A percentile compares a stretch with the other conserved stretches of the same genome.
phyloP scores from a whole-genome alignment of 1,139 yeast species.

The Casaregolazyma lundiana region DNA sequence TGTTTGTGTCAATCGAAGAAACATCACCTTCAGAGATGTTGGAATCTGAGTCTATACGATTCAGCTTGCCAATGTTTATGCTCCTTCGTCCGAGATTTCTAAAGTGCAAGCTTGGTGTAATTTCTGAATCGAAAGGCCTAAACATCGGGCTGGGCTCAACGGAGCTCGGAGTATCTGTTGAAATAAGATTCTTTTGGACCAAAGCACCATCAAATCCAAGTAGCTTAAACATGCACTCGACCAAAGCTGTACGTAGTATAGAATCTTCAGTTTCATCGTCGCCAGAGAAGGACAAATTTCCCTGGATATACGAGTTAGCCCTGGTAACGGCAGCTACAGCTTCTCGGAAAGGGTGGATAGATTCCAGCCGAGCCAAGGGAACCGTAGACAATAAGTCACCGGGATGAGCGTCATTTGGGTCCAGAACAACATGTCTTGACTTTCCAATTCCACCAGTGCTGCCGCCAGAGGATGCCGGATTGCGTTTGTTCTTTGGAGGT shows the following conservation, averaged over 20 bases:
- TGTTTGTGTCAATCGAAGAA: slow-evolving; percentile 4
- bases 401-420: slow-evolving; percentile 63
- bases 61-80: slow-evolving; percentile 15
- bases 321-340: neutral
- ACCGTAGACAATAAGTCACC: slow-evolving; percentile 84
- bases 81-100: slow-evolving; percentile 4
- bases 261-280: slow-evolving; percentile 77
- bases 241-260: slow-evolving; percentile 61
- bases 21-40: slow-evolving; percentile 2
- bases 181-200: slow-evolving; percentile 9
- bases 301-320: slow-evolving; percentile 2
- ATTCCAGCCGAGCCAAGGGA: slow-evolving; percentile 57
- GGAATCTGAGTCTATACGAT: slow-evolving; percentile 13
- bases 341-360: slow-evolving; percentile 8
- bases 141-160: slow-evolving; percentile 25
- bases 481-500: neutral
- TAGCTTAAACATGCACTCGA: slow-evolving; percentile 68
- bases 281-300: slow-evolving; percentile 42
- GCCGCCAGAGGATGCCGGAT: neutral
- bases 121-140: slow-evolving; percentile 15
- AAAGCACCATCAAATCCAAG: slow-evolving; percentile 51
- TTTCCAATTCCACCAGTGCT: slow-evolving; percentile 3
- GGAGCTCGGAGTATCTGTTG: slow-evolving; percentile 15
- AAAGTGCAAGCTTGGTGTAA: slow-evolving; percentile 2
- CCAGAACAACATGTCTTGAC: slow-evolving; percentile 56